Evolutionary conservation across 225 moss, liverwort and hornwort genomes (phyloP).

Genomic region (Marchantia polymorpha): DNA sequence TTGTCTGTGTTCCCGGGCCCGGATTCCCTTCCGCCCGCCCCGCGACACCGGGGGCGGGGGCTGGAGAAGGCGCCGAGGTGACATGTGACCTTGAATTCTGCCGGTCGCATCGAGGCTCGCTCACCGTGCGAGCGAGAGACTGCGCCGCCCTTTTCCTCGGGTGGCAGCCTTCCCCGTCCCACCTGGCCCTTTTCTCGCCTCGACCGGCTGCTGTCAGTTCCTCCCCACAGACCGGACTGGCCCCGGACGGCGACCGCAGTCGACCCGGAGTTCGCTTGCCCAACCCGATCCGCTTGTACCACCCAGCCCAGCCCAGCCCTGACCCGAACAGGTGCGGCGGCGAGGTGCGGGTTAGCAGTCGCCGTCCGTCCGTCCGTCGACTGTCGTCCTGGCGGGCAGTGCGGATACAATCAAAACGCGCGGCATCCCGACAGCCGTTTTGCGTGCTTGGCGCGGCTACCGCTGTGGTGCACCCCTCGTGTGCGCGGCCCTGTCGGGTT

Average conservation of each 20-base stretch:
- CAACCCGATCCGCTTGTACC: too few relatives aligned
- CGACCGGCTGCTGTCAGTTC: too few relatives aligned
- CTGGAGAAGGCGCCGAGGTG: not conserved
- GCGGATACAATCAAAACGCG: conserved; percentile 12
- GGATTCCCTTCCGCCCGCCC: not conserved
- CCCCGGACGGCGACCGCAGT: too few relatives aligned
- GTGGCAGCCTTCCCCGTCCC: too few relatives aligned
- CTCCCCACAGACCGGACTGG: too few relatives aligned
- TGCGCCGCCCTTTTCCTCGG: conserved; percentile 5
- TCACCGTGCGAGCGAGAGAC: not conserved
- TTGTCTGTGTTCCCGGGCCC: too few relatives aligned
- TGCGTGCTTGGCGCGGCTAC: conserved; percentile 22
- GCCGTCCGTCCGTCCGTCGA: not conserved
- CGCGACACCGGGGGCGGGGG: not conserved
- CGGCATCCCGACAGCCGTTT: conserved; percentile 26
- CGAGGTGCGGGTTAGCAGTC: too few relatives aligned
- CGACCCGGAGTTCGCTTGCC: too few relatives aligned
- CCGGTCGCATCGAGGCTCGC: not conserved
- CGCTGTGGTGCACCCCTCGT: conserved; percentile 14
- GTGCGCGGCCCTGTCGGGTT: conserved; percentile 23
- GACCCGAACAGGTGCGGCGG: too few relatives aligned
- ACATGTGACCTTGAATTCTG: not conserved
- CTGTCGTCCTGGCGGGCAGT: not conserved
- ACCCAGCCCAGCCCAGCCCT: too few relatives aligned
- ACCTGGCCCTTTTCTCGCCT: too few relatives aligned